A percentile compares a stretch with the other conserved stretches of the same genome.
These are phyloP conservation scores for Neospora caninum DNA, from an alignment of 169 alveolate species.

Conservation along the genomic window DNA sequence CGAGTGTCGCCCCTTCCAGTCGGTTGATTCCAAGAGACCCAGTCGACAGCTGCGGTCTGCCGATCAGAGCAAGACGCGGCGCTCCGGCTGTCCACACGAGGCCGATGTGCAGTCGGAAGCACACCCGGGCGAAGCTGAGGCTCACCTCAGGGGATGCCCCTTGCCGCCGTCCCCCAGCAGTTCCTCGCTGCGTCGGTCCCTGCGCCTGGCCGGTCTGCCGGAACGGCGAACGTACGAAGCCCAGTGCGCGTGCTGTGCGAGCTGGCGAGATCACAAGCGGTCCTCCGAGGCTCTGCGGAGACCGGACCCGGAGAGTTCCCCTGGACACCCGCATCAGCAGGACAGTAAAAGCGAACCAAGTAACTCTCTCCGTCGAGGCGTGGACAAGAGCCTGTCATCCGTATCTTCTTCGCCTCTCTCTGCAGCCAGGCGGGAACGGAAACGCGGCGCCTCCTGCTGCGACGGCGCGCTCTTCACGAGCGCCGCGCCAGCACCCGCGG, in stretches of 20 bases:
- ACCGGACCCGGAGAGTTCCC: not conserved
- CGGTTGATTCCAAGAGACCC: not conserved
- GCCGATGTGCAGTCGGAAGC: not conserved
- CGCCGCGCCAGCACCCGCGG: not conserved
- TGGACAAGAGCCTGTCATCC: not conserved
- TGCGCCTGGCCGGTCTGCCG: slow-evolving; percentile 11
- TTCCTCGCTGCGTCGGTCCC: slow-evolving; percentile 28
- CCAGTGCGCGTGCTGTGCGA: slow-evolving; percentile 3
- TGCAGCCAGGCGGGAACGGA: not conserved
- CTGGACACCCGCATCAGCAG: not conserved
- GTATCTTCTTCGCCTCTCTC: not conserved
- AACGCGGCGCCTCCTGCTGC: not conserved
- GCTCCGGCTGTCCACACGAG: not conserved
- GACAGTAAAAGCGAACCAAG: not conserved
- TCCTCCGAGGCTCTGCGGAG: not conserved
- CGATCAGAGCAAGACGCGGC: not conserved
- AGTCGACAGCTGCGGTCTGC: not conserved
- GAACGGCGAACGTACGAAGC: not conserved
- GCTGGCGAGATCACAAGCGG: not conserved
- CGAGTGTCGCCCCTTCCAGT: too few species aligned
- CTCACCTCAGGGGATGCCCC: not conserved
- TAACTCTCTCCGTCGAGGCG: not conserved
- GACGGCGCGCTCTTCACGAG: not conserved
- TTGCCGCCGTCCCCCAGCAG: not conserved
- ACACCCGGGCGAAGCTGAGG: not conserved